Conservation (phyloP, 2,329 filamentous ascomycete genomes). For the Apiospora koreana region DNA sequence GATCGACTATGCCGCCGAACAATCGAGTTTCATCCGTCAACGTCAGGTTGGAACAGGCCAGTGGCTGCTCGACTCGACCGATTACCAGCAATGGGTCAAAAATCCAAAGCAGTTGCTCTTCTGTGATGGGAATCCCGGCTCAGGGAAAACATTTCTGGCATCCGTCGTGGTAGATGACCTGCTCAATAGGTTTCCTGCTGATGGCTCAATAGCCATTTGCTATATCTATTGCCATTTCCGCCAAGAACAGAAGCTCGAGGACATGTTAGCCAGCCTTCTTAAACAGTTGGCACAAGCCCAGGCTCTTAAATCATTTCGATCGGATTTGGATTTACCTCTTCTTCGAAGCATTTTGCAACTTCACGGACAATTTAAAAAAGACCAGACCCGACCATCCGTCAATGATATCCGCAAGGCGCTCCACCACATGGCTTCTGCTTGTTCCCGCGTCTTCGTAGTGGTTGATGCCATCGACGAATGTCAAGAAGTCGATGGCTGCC, state of each 20-base stretch:
- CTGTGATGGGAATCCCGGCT: constrained; percentile 49
- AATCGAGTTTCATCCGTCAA: constrained; percentile 34
- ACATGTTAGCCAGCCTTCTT: constrained; percentile 36
- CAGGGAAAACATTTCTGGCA: constrained; percentile 49
- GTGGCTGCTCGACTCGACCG: constrained; percentile 43
- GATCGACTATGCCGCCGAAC: constrained; percentile 26
- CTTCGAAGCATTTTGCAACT: too few relatives aligned
- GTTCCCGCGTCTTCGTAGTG: too few relatives aligned
- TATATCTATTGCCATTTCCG: constrained; percentile 50
- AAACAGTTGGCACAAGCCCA: constrained; percentile 24
- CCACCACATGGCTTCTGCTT: too few relatives aligned
- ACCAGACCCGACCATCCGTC: too few relatives aligned
- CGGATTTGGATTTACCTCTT: not conserved
- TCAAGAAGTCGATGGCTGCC: constrained; percentile 14
- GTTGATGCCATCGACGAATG: too few relatives aligned
- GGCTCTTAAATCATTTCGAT: too few relatives aligned
- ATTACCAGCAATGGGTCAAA: constrained; percentile 35
- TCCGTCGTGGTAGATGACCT: constrained; percentile 46
- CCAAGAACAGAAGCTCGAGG: constrained; percentile 36
- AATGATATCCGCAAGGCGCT: too few relatives aligned
- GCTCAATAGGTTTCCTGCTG: constrained; percentile 12
- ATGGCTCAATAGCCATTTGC: constrained; percentile 31
- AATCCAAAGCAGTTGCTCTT: constrained; percentile 37
- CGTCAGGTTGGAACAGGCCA: constrained; percentile 42
- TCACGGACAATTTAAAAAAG: too few relatives aligned